Percentiles rank a stretch among this genome's conserved stretches.
phyloP scores from a whole-genome alignment of 192 early-diverging fungal genomes.

The Rhizoclosmatium sp. region DNA sequence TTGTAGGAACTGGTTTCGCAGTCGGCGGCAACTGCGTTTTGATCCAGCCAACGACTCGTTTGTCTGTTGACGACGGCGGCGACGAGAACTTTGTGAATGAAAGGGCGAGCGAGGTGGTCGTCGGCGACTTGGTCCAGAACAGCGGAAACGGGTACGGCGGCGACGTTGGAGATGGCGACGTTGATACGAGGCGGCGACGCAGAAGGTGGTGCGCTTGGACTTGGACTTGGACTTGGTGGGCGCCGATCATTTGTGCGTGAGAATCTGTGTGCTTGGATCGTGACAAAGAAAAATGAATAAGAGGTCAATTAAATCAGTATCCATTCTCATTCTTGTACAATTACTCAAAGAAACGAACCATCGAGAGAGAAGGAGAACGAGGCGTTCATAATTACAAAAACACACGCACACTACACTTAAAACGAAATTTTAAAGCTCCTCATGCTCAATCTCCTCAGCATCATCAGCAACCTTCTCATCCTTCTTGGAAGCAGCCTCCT shows the following conservation, averaged over 20 bases:
- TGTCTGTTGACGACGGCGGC: not conserved
- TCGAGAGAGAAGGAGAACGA: no score
- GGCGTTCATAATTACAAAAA: no score
- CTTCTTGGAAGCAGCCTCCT: conserved; percentile 17
- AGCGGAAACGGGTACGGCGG: conserved; percentile 11
- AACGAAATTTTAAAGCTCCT: conserved; percentile 51
- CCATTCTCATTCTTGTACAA: no score
- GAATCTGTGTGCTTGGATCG: no score
- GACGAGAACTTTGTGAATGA: not conserved
- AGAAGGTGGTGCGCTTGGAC: no score
- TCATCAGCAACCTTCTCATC: conserved; percentile 36
- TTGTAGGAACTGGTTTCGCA: not conserved
- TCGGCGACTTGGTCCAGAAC: conserved; percentile 1
- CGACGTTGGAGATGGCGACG: not conserved
- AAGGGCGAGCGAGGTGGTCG: not conserved
- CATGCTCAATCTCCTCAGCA: conserved; percentile 53
- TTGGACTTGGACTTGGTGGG: no score
- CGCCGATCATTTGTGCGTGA: not conserved
- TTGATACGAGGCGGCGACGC: not conserved
- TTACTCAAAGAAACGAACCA: no score
- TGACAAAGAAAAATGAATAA: not conserved
- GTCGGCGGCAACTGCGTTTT: not conserved
- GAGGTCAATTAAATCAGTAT: not conserved
- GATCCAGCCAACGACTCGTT: not conserved
- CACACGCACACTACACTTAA: not conserved